Evolutionary conservation across 2,329 filamentous ascomycete genomes (phyloP).

Genomic region (Harringtonia aguacate): DNA sequence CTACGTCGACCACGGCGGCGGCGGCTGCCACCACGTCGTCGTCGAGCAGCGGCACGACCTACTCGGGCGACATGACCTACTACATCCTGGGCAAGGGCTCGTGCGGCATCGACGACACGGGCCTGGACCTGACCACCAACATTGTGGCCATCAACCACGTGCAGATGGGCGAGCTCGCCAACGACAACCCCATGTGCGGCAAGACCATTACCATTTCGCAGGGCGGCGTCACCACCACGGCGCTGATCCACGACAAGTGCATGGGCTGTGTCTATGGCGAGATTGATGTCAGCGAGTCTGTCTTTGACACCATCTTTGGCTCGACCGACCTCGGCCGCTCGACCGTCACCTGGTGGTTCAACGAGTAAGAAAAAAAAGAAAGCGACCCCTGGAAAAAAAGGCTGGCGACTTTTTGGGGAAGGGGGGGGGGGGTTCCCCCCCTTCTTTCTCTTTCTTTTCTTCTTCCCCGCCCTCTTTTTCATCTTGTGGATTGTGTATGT

Average conservation of each 20-base stretch:
- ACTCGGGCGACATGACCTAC: conserved; percentile 61
- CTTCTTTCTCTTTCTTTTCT: background rate
- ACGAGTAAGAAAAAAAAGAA: conserved; percentile 2
- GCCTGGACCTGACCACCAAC: conserved; percentile 40
- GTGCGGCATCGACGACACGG: conserved; percentile 54
- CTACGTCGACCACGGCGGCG: conserved; percentile 7
- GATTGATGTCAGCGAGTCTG: conserved; percentile 37
- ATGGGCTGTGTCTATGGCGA: conserved; percentile 46
- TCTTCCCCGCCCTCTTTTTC: background rate
- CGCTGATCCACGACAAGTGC: conserved; percentile 64
- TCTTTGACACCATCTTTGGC: conserved; percentile 41
- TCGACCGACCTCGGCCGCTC: conserved; percentile 20
- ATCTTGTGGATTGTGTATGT: background rate
- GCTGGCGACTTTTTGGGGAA: too few relatives aligned
- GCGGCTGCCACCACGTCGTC: conserved; percentile 12
- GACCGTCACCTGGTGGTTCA: conserved; percentile 20
- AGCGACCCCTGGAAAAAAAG: too few relatives aligned
- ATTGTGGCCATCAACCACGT: conserved; percentile 58
- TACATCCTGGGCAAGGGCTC: conserved; percentile 58
- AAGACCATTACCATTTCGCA: conserved; percentile 53
- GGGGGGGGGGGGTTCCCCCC: background rate
- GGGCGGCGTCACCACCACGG: conserved; percentile 43
- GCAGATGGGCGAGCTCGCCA: conserved; percentile 54
- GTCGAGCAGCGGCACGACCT: conserved; percentile 19
- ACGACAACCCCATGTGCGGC: conserved; percentile 61